These are phyloP conservation scores for Suillus tomentosus DNA, from an alignment of 768 basidiomycete genomes.

Conservation along the genomic window DNA sequence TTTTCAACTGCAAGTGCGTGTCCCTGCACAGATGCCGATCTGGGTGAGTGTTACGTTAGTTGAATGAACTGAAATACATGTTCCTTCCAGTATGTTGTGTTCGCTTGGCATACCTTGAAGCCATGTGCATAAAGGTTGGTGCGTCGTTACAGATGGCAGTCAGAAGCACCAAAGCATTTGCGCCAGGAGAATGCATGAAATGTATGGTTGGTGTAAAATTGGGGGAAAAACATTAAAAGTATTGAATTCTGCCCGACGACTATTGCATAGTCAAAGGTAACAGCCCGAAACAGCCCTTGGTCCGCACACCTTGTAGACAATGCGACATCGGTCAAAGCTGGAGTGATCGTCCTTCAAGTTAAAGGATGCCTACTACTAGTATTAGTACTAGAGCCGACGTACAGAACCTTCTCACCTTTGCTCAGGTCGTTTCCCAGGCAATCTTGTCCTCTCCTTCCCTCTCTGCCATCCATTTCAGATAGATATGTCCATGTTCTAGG, in stretches of 20 bases:
- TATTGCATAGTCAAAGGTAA: no score
- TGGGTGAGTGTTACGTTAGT: slow-evolving; percentile 6
- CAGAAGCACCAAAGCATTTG: background rate
- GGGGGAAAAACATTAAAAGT: background rate
- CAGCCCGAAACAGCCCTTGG: background rate
- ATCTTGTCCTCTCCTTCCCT: background rate
- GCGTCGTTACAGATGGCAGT: background rate
- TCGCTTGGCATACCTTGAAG: background rate
- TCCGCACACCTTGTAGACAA: background rate
- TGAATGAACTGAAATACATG: background rate
- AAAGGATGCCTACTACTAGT: background rate
- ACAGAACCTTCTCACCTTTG: slow-evolving; percentile 2
- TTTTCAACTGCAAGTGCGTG: background rate
- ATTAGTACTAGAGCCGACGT: background rate
- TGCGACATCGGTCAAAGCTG: background rate
- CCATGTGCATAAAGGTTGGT: background rate
- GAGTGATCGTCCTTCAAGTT: background rate
- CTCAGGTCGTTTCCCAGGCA: slow-evolving; percentile 2
- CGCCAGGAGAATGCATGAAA: background rate
- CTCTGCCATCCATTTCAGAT: background rate
- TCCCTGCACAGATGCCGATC: background rate
- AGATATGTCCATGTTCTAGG: background rate
- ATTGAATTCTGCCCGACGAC: background rate
- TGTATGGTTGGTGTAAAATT: background rate
- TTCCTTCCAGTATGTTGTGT: background rate